These are phyloP conservation scores for Kodamaea kaohsiungensis DNA, from an alignment of 805 yeast genomes.

Conservation along the genomic window DNA sequence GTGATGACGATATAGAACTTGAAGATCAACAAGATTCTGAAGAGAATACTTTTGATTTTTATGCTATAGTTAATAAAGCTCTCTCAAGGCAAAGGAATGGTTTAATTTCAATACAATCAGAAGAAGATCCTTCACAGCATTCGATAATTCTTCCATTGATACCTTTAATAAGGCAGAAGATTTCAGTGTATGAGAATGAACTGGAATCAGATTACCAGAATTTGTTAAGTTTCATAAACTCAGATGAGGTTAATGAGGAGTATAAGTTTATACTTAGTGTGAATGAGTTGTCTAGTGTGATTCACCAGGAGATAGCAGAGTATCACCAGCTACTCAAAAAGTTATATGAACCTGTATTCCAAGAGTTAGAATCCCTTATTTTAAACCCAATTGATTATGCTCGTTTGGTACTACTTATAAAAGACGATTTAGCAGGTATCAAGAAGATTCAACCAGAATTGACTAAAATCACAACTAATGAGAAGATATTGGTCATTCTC, in stretches of 20 bases:
- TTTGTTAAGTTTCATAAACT: slow-evolving; percentile 27
- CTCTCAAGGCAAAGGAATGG: not conserved
- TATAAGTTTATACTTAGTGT: slow-evolving; percentile 52
- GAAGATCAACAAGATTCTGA: slow-evolving; percentile 8
- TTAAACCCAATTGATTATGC: slow-evolving; percentile 65
- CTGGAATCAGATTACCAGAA: slow-evolving; percentile 32
- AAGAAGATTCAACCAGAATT: slow-evolving; percentile 35
- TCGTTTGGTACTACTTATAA: slow-evolving; percentile 49
- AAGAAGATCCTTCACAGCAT: slow-evolving; percentile 20
- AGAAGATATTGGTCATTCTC: slow-evolving; percentile 67
- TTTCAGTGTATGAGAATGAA: slow-evolving; percentile 21
- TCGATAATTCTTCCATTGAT: slow-evolving; percentile 25
- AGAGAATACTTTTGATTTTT: not conserved
- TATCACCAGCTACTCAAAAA: slow-evolving; percentile 51
- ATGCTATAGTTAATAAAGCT: not conserved
- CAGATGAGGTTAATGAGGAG: slow-evolving; percentile 38
- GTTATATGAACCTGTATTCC: slow-evolving; percentile 61
- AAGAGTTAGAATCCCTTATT: slow-evolving; percentile 67
- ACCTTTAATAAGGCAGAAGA: slow-evolving; percentile 24
- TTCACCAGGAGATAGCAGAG: slow-evolving; percentile 53
- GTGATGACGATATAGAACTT: slow-evolving; percentile 19
- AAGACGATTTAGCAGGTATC: slow-evolving; percentile 43
- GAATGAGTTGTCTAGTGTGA: slow-evolving; percentile 54
- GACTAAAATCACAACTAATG: slow-evolving; percentile 51
- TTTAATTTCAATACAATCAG: not conserved